These are phyloP conservation scores for Lecanoromycetidae sp. DNA, from an alignment of 2,329 filamentous ascomycete genomes.

Conservation along the genomic window DNA sequence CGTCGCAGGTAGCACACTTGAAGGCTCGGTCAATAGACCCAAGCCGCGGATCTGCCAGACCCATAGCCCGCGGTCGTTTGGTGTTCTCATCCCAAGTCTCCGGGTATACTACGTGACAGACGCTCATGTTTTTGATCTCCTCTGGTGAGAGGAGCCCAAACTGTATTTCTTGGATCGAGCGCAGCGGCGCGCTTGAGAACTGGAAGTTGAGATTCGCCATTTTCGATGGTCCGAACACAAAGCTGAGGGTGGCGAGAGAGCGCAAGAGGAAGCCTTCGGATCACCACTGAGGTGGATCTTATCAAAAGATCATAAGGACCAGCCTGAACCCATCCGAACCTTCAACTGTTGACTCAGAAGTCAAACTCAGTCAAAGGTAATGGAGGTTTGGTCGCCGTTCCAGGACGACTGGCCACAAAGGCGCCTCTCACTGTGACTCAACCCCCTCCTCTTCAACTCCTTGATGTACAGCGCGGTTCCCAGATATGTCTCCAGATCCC, in stretches of 20 bases:
- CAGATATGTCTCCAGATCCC: not conserved
- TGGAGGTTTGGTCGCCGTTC: not conserved
- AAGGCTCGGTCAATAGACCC: constrained; percentile 93
- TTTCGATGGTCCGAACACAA: constrained; percentile 13
- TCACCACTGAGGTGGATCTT: constrained; percentile 1
- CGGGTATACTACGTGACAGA: constrained; percentile 91
- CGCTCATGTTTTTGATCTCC: constrained; percentile 98
- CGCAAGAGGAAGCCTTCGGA: not conserved
- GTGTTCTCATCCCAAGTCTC: constrained; percentile 98
- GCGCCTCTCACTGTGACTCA: constrained; percentile 3
- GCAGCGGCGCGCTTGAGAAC: constrained; percentile 88
- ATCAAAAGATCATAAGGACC: constrained; percentile 2
- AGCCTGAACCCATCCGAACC: constrained; percentile 7
- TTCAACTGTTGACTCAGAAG: constrained; percentile 6
- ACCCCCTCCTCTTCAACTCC: constrained; percentile 1
- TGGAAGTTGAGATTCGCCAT: constrained; percentile 91
- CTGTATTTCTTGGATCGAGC: constrained; percentile 97
- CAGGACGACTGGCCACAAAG: constrained; percentile 10
- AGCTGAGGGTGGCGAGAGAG: constrained; percentile 8
- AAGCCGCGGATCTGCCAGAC: constrained; percentile 88
- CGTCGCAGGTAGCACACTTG: constrained; percentile 91
- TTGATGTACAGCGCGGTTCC: not conserved
- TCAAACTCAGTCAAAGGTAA: not conserved
- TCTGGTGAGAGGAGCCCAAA: constrained; percentile 95
- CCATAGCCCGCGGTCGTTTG: constrained; percentile 77